Percentiles rank a stretch among this genome's conserved stretches.
phyloP scores from a whole-genome alignment of 257 asterid species.

The Penstemon davidsonii region DNA sequence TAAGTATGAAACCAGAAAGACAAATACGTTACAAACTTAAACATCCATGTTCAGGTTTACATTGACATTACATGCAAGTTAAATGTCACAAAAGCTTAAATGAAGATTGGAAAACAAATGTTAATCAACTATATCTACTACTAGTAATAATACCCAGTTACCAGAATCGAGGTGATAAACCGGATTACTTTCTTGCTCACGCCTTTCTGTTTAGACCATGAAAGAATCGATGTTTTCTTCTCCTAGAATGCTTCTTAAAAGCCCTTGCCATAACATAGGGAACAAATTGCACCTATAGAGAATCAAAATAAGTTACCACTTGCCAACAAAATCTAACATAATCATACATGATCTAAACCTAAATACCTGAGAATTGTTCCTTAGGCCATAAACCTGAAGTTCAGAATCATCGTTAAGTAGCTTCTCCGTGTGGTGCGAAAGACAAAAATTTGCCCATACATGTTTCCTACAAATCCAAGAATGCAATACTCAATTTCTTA shows the following conservation, averaged over 20 bases:
- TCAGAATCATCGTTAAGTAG: conserved; percentile 60
- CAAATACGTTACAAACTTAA: no score
- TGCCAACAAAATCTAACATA: neutral
- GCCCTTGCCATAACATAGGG: conserved; percentile 68
- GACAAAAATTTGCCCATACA: conserved; percentile 86
- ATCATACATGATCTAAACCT: neutral
- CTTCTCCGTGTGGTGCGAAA: conserved; percentile 65
- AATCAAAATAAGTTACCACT: conserved; percentile 20
- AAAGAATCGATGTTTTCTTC: conserved; percentile 76
- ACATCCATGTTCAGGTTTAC: neutral
- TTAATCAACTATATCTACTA: conserved; percentile 13
- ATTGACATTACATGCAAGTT: neutral
- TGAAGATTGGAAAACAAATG: neutral
- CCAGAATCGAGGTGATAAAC: neutral
- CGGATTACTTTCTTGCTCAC: conserved; percentile 24
- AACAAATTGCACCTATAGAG: conserved; percentile 68
- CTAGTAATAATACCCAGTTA: neutral
- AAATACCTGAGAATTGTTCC: conserved; percentile 83
- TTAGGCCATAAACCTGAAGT: conserved; percentile 63
- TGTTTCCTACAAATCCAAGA: conserved; percentile 66
- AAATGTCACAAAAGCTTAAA: neutral
- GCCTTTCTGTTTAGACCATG: conserved; percentile 62
- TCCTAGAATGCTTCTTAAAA: conserved; percentile 56
- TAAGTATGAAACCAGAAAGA: no score
- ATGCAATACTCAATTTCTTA: conserved; percentile 14